phyloP scores from a whole-genome alignment of 2,329 filamentous ascomycete species.

The Calonectria hawksworthii region DNA sequence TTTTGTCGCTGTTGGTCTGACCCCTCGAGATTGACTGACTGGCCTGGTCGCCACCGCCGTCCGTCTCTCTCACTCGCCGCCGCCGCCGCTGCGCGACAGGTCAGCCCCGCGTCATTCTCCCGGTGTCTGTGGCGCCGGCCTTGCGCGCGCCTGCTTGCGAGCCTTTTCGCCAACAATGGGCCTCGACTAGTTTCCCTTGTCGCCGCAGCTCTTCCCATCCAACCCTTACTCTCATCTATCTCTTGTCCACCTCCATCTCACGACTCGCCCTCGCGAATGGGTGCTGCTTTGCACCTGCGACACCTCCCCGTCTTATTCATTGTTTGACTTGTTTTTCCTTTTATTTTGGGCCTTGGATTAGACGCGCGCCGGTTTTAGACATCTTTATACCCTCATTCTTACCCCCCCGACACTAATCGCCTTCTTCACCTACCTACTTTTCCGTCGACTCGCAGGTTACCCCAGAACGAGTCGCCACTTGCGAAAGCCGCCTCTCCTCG shows the following conservation, averaged over 20 bases:
- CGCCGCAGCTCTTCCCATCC: conserved; percentile 40
- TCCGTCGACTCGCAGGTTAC: conserved; percentile 39
- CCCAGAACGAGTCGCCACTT: conserved; percentile 40
- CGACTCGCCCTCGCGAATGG: conserved; percentile 45
- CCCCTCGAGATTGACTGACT: conserved; percentile 29
- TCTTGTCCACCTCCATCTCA: conserved; percentile 29
- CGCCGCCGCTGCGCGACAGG: conserved; percentile 36
- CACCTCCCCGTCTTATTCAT: conserved; percentile 36
- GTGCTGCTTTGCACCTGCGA: conserved; percentile 36
- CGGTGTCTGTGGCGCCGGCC: conserved; percentile 38
- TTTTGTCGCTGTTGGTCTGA: conserved; percentile 31
- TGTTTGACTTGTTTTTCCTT: conserved; percentile 43
- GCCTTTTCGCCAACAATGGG: conserved; percentile 51
- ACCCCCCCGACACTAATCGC: conserved; percentile 43
- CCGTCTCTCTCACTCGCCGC: conserved; percentile 29
- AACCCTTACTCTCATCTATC: conserved; percentile 36
- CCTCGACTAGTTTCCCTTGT: conserved; percentile 49
- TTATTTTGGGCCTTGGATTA: conserved; percentile 53
- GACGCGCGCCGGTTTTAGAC: conserved; percentile 57
- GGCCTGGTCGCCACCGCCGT: conserved; percentile 40
- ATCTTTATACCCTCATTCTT: conserved; percentile 42
- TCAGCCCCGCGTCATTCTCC: conserved; percentile 44
- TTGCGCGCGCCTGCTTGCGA: conserved; percentile 46
- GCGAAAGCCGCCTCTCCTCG: conserved; percentile 36
- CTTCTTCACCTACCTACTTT: conserved; percentile 34